These are phyloP conservation scores for Austroboletus niveus DNA, from an alignment of 1,284 basidiomycete genomes.

Conservation along the genomic window DNA sequence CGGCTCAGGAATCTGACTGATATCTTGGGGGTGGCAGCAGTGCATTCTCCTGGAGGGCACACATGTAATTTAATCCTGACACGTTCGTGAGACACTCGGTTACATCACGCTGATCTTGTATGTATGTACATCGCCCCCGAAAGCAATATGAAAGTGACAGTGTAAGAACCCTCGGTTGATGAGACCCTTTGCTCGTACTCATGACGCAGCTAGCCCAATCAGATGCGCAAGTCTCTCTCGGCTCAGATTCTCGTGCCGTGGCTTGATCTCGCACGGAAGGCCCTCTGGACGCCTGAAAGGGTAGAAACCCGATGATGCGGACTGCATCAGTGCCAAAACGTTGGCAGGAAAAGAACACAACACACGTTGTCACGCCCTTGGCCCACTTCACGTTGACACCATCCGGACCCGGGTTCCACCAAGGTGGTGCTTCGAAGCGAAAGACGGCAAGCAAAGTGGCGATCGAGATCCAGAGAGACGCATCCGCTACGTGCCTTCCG, in stretches of 20 bases:
- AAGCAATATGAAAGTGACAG: neutral
- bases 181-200: neutral
- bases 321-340: neutral
- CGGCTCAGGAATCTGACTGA: neutral
- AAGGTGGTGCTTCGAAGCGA: conserved; percentile 10
- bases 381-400: conserved; percentile 25
- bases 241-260: conserved; percentile 8
- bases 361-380: conserved; percentile 23
- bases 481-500: conserved; percentile 43
- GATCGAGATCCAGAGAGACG: conserved; percentile 25
- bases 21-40: no score
- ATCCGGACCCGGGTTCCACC: conserved; percentile 22
- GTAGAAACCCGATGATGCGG: neutral
- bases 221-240: conserved; percentile 14
- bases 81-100: no score
- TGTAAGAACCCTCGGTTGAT: neutral
- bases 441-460: conserved; percentile 21
- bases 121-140: neutral
- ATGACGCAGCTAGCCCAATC: conserved; percentile 8
- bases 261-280: conserved; percentile 13
- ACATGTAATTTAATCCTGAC: no score
- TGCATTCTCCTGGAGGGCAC: no score
- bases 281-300: conserved; percentile 14
- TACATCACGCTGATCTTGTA: no score
- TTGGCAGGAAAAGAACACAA: neutral